Evolutionary conservation across 1,139 yeast species (phyloP), one percentile per base, ranked within the genome.

Genomic region (Kluyveromyces marxianus): DNA sequence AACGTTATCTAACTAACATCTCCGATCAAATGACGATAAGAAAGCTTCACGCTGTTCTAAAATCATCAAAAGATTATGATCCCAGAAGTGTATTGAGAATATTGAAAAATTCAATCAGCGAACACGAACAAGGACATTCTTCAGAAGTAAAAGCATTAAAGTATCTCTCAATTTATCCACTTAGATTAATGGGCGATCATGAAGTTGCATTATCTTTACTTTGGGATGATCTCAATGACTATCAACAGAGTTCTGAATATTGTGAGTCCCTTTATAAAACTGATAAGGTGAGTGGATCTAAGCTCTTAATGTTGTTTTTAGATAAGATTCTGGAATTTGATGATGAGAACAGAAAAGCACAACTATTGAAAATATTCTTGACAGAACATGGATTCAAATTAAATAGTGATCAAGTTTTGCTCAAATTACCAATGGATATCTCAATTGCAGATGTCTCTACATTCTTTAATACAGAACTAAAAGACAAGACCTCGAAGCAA

Each of bases 131-230:
- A 10, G 27, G 32, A 25, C 31, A 39, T 24, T 41, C 51, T 7
- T 49, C 54, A 2, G 49, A 59, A 10, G 49, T 48, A 25, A 44
- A 45, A 4, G 56, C 53, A 31, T 54, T 73, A 4, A 55, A 67
- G 27, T 66, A 67, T 14, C 59, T 85, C 42, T 73, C 79, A 37
- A 78, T 87, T 0, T 72, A 77, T 42, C 75, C 90, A 2, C 71
- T 83, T 47, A 74, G 75, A 37, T 72, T 77, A 50, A 62, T 84
- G 39, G 82, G 79, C 1, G 79, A 78, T 48, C 88, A 87, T 57
- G 73, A 74, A 10, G 75, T 78, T 43, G 82, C 90, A 0, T 69
- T 92, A 28, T 77, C 77, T 50, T 76, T 87, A 1, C 71, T 81
- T 39, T 79, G 77, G 46, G 72, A 74, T 47, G 79, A 81, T 37